These are phyloP conservation scores for Schizopora paradoxa DNA, from an alignment of 1,284 basidiomycete species.

Conservation along the genomic window DNA sequence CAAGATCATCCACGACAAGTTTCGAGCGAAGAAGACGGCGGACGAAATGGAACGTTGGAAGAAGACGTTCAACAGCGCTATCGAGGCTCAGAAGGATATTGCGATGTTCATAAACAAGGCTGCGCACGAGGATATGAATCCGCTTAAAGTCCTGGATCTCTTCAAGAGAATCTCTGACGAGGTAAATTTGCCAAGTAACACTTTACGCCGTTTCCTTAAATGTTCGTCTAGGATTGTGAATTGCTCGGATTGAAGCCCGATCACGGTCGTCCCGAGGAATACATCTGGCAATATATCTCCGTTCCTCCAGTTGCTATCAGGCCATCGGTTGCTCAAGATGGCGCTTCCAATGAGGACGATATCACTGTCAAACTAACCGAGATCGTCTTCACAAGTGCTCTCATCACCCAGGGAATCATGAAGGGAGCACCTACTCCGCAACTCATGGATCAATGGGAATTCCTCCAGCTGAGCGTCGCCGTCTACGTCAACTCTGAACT, in stretches of 20 bases:
- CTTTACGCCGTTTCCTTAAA: background rate
- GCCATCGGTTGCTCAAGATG: slow-evolving; percentile 96
- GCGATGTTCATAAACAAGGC: slow-evolving; percentile 85
- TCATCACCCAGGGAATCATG: slow-evolving; percentile 86
- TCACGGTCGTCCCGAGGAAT: slow-evolving; percentile 93
- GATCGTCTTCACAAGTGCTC: slow-evolving; percentile 92
- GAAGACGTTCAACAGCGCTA: slow-evolving; percentile 75
- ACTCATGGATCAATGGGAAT: slow-evolving; percentile 99
- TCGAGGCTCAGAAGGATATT: slow-evolving; percentile 86
- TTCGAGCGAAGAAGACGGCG: slow-evolving; percentile 89
- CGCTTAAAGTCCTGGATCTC: slow-evolving; percentile 88
- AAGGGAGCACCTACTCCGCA: slow-evolving; percentile 86
- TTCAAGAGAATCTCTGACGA: slow-evolving; percentile 93
- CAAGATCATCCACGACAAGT: slow-evolving; percentile 98
- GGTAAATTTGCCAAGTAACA: slow-evolving; percentile 38
- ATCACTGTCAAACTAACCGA: slow-evolving; percentile 97
- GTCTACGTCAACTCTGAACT: slow-evolving; percentile 99
- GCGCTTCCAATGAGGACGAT: slow-evolving; percentile 97
- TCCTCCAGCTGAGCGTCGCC: slow-evolving; percentile 89
- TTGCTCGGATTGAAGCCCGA: slow-evolving; percentile 87
- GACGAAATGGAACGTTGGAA: slow-evolving; percentile 89
- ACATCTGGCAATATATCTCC: slow-evolving; percentile 98
- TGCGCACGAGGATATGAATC: slow-evolving; percentile 90
- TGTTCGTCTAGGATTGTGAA: slow-evolving; percentile 77
- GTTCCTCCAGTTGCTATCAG: slow-evolving; percentile 98